Evolutionary conservation across 139 green algal species (phyloP), one percentile per base, ranked within the genome.

Genomic region (Ettlia oleoabundans): DNA sequence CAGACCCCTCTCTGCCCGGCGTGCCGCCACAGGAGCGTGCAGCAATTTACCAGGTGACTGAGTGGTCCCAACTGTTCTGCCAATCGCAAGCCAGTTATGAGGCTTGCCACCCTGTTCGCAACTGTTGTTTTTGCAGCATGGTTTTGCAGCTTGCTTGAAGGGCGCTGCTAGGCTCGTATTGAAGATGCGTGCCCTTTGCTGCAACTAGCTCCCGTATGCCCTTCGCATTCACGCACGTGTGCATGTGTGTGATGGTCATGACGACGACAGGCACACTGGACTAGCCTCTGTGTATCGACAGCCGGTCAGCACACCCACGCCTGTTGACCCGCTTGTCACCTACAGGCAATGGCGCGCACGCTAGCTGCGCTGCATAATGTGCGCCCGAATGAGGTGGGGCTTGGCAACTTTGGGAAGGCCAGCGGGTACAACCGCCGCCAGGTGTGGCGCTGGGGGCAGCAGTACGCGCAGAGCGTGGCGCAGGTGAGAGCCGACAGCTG

Each of bases 341-440:
- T 55, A 43, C 40, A 9, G 6, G 83, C 63, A 21, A 89, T 94
- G 79, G 91, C 88, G 18, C 64, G 78, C 37, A 94, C 90, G 28
- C 90, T 99, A 63, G 96, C 94, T 2, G 79, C 84, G 0, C 86
- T 99, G 82, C 97, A 99, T 88, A 73, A 65, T 22, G 84, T 98
- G 24, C 64, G 89, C 68, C 88, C 92, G 0, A 30, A 2, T 0
- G 67, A 53, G 0, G 79, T 95, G 0, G 90, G 90, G 18, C 88
- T 98, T 41, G 18, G 21, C 15, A 18, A 30, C 22, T 99, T 91
- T 84, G 96, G 96, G 38, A 88, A 86, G 43, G 68, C 85, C 2
- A 22, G 62, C 24, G 80, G 82, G 55, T 98, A 98, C 87, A 96
- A 91, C 83, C 53, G 52, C 21, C 88, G 93, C 1, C 88, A 91